These are phyloP conservation scores for Pichia occidentalis DNA, from an alignment of 805 yeast species.

Conservation along the genomic window DNA sequence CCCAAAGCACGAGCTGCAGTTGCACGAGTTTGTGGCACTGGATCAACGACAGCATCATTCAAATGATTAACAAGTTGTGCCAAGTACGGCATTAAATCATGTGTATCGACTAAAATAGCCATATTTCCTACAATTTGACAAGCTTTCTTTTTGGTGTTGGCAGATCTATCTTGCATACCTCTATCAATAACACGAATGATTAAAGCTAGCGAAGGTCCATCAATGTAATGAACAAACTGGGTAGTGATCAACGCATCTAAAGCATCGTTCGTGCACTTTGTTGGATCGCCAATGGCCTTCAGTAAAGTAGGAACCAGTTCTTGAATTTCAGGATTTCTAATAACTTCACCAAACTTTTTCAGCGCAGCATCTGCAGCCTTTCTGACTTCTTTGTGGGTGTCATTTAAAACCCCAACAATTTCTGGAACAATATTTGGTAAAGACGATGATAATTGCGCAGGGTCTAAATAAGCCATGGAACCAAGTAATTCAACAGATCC, in stretches of 20 bases:
- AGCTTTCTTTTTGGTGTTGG: slow-evolving; percentile 83
- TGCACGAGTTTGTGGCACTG: slow-evolving; percentile 94
- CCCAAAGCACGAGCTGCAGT: slow-evolving; percentile 98
- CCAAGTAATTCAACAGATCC: slow-evolving; percentile 96
- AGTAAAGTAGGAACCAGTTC: slow-evolving; percentile 79
- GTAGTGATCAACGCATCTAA: slow-evolving; percentile 80
- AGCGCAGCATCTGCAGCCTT: slow-evolving; percentile 88
- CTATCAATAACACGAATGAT: slow-evolving; percentile 92
- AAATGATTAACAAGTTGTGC: slow-evolving; percentile 71
- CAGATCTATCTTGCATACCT: slow-evolving; percentile 94
- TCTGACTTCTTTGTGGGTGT: slow-evolving; percentile 94
- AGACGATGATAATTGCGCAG: slow-evolving; percentile 85
- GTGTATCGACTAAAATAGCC: slow-evolving; percentile 90
- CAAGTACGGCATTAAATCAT: slow-evolving; percentile 80
- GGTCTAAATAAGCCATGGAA: slow-evolving; percentile 96
- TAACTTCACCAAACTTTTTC: slow-evolving; percentile 92
- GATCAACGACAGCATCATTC: slow-evolving; percentile 95
- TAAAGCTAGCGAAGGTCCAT: slow-evolving; percentile 94
- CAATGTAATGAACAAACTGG: slow-evolving; percentile 94
- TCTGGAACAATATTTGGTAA: slow-evolving; percentile 90
- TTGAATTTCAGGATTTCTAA: slow-evolving; percentile 95
- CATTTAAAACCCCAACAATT: slow-evolving; percentile 89
- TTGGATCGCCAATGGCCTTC: slow-evolving; percentile 94
- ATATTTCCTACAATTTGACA: slow-evolving; percentile 98
- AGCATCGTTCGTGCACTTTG: slow-evolving; percentile 82